Percentiles rank a stretch among this genome's conserved stretches.
These are phyloP conservation scores for Saturnispora gosingensis DNA, from an alignment of 805 yeast species.

Conservation along the genomic window DNA sequence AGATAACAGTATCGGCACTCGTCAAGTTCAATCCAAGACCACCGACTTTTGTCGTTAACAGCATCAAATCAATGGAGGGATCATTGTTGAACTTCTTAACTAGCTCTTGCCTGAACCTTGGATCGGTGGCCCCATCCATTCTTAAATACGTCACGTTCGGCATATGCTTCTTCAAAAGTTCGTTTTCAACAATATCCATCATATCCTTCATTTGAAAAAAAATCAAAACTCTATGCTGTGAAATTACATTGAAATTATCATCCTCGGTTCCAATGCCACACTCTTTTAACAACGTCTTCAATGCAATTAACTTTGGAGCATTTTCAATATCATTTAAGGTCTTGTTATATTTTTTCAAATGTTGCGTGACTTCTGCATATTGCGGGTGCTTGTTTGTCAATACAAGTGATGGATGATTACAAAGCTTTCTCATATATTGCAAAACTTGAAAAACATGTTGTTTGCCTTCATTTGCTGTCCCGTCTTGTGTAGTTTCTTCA, in stretches of 20 bases:
- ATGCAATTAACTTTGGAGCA: constrained; percentile 83
- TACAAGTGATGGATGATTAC: constrained; percentile 94
- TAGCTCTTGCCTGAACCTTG: constrained; percentile 81
- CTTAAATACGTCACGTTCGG: constrained; percentile 92
- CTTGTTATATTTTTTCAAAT: constrained; percentile 48
- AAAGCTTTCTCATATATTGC: constrained; percentile 92
- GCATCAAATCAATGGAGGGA: constrained; percentile 89
- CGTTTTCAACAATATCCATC: constrained; percentile 94
- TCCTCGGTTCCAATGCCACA: constrained; percentile 73
- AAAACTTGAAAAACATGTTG: constrained; percentile 96
- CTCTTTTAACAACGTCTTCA: constrained; percentile 70
- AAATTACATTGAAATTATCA: constrained; percentile 47
- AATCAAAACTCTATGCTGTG: constrained; percentile 90
- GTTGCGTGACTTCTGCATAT: constrained; percentile 52
- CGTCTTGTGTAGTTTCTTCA: constrained; percentile 24
- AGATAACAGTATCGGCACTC: constrained; percentile 98
- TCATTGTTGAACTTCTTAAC: constrained; percentile 91
- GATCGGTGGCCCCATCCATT: constrained; percentile 89
- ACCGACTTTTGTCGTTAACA: constrained; percentile 95
- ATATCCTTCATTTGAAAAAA: constrained; percentile 96
- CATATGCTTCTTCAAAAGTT: constrained; percentile 70
- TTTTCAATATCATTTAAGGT: constrained; percentile 65
- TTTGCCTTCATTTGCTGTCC: constrained; percentile 36
- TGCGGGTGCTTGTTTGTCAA: constrained; percentile 78
- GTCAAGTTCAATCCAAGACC: constrained; percentile 96